Base-by-base conservation (phyloP, 768 basidiomycete genomes). In the Suillus clintonianus region DNA sequence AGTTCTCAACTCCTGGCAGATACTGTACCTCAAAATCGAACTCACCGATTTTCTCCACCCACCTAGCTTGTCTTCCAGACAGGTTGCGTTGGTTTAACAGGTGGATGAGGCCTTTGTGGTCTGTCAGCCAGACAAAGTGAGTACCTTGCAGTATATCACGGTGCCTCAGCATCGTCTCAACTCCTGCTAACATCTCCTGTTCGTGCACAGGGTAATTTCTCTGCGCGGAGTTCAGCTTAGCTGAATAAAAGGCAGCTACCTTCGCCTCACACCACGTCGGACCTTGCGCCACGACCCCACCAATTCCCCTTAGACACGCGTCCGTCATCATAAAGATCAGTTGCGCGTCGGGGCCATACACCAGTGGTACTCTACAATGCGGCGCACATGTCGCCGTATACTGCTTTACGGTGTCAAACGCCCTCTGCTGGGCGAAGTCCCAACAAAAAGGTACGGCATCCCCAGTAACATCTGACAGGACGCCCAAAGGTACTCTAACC, bases 201-300 rank as follows among this genome's bases (percentile, higher is more conserved):
- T 81, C 77, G 32, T 80, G 80, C 0, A 77, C 76, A 2, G 78
- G 70, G 41, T 81, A 81, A 42, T 80, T 80, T 24, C 77, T 76
- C 58, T 81, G 78, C 0, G 79, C 74, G 0, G 72, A 34, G 19
- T 71, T 77, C 4, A 81, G 63, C n/a, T n/a, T n/a, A n/a, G n/a
- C n/a, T n/a, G n/a, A n/a, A n/a, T n/a, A n/a, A n/a, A n/a, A n/a
- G n/a, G n/a, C n/a, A n/a, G n/a, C n/a, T n/a, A n/a, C n/a, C n/a
- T n/a, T n/a, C n/a, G n/a, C n/a, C n/a, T n/a, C n/a, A n/a, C n/a
- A n/a, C n/a, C n/a, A n/a, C n/a, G n/a, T n/a, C n/a, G n/a, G n/a
- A n/a, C 53, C 79, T 81, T 0, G 60, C 63, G 1, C 55, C 58
- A n/a, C 42, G 63, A 43, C n/a, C n/a, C n/a, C n/a, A n/a, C n/a